These are phyloP conservation scores for Besnoitia besnoiti DNA, from an alignment of 169 alveolate genomes.

Conservation along the genomic window DNA sequence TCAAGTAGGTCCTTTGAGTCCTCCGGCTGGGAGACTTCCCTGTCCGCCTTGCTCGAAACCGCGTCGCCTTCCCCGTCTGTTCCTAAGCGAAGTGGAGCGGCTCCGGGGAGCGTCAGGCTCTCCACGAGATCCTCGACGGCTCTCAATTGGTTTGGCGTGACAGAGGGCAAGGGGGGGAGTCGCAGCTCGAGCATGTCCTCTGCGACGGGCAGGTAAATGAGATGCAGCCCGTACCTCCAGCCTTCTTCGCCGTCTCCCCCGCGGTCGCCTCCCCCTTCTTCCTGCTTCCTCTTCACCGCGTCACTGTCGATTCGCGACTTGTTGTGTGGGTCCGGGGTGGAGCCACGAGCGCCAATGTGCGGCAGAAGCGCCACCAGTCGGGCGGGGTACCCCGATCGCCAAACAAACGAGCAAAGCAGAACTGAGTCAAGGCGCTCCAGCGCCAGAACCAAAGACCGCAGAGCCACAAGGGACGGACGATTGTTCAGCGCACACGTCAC, in stretches of 20 bases:
- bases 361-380: conserved; percentile 8
- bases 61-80: neutral
- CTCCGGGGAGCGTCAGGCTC: neutral
- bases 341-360: neutral
- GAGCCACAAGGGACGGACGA: neutral
- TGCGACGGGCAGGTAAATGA: neutral
- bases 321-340: neutral
- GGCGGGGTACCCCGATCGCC: conserved; percentile 23
- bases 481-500: conserved; percentile 30
- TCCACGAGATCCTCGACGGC: conserved; percentile 13
- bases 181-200: conserved; percentile 41
- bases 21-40: neutral
- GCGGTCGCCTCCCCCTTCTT: neutral
- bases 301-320: neutral
- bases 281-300: neutral
- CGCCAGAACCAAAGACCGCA: conserved; percentile 27
- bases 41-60: neutral
- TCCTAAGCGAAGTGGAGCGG: neutral
- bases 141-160: neutral
- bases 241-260: neutral
- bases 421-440: conserved; percentile 10
- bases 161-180: conserved; percentile 10
- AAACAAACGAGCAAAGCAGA: neutral
- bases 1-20: neutral
- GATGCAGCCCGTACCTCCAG: conserved; percentile 14